A percentile compares a stretch with the other conserved stretches of the same genome.
These are phyloP conservation scores for Escallonia herrerae DNA, from an alignment of 129 eudicot species.

Conservation along the genomic window DNA sequence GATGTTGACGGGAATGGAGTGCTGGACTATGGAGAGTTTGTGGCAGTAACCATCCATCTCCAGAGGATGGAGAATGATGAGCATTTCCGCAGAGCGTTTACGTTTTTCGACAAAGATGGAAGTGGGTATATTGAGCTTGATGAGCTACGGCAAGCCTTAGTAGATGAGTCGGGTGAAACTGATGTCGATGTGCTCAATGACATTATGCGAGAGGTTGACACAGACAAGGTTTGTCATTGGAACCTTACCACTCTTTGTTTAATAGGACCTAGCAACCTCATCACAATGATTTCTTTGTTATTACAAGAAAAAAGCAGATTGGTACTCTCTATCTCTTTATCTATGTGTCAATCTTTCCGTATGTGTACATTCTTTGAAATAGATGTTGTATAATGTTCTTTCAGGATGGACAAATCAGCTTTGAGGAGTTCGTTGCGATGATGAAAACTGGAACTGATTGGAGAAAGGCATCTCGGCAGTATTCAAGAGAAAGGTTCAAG, in stretches of 20 bases:
- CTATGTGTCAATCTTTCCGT: too few species aligned
- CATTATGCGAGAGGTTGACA: conserved; percentile 90
- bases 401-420: conserved; percentile 89
- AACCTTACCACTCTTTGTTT: background rate
- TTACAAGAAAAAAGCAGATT: too few species aligned
- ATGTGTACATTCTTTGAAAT: background rate
- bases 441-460: conserved; percentile 99
- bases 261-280: too few species aligned
- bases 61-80: conserved; percentile 94
- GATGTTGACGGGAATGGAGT: conserved; percentile 97
- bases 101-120: conserved; percentile 80
- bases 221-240: conserved; percentile 58
- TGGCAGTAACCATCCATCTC: conserved; percentile 89
- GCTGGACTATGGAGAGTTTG: conserved; percentile 95
- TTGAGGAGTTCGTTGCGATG: conserved; percentile 90
- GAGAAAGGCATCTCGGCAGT: conserved; percentile 96
- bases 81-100: conserved; percentile 84
- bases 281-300: too few species aligned
- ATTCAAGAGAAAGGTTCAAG: conserved; percentile 88
- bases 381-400: conserved; percentile 12
- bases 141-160: conserved; percentile 82
- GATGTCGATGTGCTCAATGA: conserved; percentile 61
- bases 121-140: conserved; percentile 79
- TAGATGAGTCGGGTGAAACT: conserved; percentile 72
- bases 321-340: too few species aligned